phyloP scores from a whole-genome alignment of 1,284 basidiomycete species.

The Trichosporon ovoides region DNA sequence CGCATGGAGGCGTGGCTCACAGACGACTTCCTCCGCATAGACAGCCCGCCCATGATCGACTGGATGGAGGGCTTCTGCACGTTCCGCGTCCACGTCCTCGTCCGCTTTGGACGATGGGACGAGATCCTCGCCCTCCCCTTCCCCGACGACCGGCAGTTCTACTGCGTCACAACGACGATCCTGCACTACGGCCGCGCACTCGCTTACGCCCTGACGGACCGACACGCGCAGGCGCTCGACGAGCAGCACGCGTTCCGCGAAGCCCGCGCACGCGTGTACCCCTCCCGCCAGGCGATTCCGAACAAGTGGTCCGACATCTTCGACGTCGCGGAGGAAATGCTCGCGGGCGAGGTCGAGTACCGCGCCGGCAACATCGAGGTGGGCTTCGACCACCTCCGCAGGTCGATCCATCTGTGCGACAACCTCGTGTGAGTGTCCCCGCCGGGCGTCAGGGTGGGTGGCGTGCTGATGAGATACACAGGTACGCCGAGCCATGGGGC shows the following conservation, averaged over 20 bases:
- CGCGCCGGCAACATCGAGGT: slow-evolving; percentile 27
- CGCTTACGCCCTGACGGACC: slow-evolving; percentile 27
- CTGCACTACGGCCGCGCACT: slow-evolving; percentile 37
- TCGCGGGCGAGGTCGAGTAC: slow-evolving; percentile 41
- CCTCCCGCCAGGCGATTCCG: slow-evolving; percentile 30
- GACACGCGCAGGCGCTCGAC: slow-evolving; percentile 18
- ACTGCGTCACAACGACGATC: slow-evolving; percentile 31
- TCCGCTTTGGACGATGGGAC: slow-evolving; percentile 42
- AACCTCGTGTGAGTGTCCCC: slow-evolving; percentile 15
- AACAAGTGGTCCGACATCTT: slow-evolving; percentile 33
- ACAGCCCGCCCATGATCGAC: slow-evolving; percentile 29
- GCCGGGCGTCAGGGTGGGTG: too few relatives aligned
- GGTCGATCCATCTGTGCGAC: slow-evolving; percentile 33
- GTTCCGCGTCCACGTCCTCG: slow-evolving; percentile 32
- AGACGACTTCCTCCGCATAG: slow-evolving; percentile 25
- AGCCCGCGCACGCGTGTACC: slow-evolving; percentile 19
- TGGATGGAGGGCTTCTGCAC: slow-evolving; percentile 37
- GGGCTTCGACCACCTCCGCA: slow-evolving; percentile 33
- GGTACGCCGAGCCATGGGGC: slow-evolving; percentile 42
- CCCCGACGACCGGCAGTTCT: slow-evolving; percentile 27
- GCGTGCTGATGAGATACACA: too few relatives aligned
- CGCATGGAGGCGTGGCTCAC: slow-evolving; percentile 31
- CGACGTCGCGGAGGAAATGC: slow-evolving; percentile 36
- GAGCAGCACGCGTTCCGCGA: slow-evolving; percentile 26
- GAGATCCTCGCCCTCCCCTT: slow-evolving; percentile 31